Conservation (phyloP, 2,329 filamentous ascomycete species). For the Sarocladium brachiariae region DNA sequence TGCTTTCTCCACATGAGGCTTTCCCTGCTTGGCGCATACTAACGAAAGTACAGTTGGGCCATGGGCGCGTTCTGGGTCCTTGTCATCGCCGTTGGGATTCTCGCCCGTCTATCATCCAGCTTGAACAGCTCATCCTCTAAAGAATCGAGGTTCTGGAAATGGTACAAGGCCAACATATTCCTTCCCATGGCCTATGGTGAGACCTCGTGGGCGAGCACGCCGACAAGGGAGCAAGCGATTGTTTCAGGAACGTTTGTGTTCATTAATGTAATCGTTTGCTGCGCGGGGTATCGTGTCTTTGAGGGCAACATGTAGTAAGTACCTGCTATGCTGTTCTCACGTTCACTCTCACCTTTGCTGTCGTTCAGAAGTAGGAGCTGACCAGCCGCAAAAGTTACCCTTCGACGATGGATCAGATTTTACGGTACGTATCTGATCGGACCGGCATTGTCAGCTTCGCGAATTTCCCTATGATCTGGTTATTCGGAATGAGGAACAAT, state of each 20-base stretch:
- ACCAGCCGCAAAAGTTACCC: constrained; percentile 27
- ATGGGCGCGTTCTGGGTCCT: constrained; percentile 35
- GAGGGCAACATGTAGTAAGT: constrained; percentile 32
- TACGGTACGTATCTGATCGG: constrained; percentile 54
- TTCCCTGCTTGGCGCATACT: too few relatives aligned
- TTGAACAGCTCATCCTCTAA: background rate
- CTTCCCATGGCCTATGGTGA: constrained; percentile 37
- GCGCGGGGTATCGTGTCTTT: constrained; percentile 30
- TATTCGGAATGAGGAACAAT: constrained; percentile 63
- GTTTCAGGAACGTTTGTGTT: constrained; percentile 30
- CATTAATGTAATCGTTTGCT: constrained; percentile 30
- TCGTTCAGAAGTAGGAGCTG: too few relatives aligned
- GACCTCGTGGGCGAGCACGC: constrained; percentile 37
- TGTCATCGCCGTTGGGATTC: constrained; percentile 29
- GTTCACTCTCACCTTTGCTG: too few relatives aligned
- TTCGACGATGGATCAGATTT: constrained; percentile 24
- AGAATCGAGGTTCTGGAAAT: background rate
- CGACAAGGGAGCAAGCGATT: constrained; percentile 35
- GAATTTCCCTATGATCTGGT: constrained; percentile 58
- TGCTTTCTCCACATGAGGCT: too few relatives aligned
- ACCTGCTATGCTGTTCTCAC: too few relatives aligned
- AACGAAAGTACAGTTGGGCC: constrained; percentile 18
- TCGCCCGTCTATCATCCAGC: constrained; percentile 20
- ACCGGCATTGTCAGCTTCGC: constrained; percentile 58
- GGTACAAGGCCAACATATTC: constrained; percentile 24